A percentile compares a stretch with the other conserved stretches of the same genome.
Evolutionary conservation across 164 flowering plant species (phyloP).

Genomic region (Nelumbo lutea): DNA sequence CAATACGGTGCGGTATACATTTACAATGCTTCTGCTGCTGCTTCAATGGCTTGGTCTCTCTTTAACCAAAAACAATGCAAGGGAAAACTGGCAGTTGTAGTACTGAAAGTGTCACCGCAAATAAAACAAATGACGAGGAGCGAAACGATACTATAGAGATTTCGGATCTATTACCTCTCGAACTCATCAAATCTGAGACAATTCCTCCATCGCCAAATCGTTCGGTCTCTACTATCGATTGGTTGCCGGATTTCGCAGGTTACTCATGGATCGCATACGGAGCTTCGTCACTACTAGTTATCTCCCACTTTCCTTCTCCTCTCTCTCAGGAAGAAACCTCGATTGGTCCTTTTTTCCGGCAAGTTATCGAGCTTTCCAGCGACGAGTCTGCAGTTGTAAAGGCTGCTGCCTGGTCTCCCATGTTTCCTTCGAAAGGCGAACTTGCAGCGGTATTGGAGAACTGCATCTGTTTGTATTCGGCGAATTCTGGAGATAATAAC

Average conservation of each 20-base stretch:
- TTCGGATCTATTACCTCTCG: slow-evolving; percentile 42
- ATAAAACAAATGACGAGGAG: background rate
- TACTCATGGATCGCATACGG: slow-evolving; percentile 92
- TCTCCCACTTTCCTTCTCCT: slow-evolving; percentile 86
- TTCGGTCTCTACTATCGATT: slow-evolving; percentile 48
- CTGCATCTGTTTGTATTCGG: slow-evolving; percentile 41
- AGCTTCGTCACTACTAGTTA: slow-evolving; percentile 77
- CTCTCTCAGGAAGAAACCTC: slow-evolving; percentile 34
- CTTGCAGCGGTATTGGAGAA: slow-evolving; percentile 68
- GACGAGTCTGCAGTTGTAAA: slow-evolving; percentile 25
- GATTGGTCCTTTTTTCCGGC: slow-evolving; percentile 72
- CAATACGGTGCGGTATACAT: too few species aligned
- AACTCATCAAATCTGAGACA: slow-evolving; percentile 46
- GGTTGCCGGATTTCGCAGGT: slow-evolving; percentile 61
- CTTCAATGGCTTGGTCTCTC: too few species aligned
- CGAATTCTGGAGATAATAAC: slow-evolving; percentile 20
- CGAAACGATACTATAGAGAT: slow-evolving; percentile 17
- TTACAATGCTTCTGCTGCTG: too few species aligned
- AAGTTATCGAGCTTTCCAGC: slow-evolving; percentile 55
- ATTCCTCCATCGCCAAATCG: slow-evolving; percentile 64
- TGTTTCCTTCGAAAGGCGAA: slow-evolving; percentile 51
- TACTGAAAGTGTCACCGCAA: background rate
- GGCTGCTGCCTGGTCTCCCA: slow-evolving; percentile 62
- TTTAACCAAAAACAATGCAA: background rate
- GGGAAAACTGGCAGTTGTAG: background rate